Conservation (phyloP, 129 eudicot species). For the Tagetes patula region DNA sequence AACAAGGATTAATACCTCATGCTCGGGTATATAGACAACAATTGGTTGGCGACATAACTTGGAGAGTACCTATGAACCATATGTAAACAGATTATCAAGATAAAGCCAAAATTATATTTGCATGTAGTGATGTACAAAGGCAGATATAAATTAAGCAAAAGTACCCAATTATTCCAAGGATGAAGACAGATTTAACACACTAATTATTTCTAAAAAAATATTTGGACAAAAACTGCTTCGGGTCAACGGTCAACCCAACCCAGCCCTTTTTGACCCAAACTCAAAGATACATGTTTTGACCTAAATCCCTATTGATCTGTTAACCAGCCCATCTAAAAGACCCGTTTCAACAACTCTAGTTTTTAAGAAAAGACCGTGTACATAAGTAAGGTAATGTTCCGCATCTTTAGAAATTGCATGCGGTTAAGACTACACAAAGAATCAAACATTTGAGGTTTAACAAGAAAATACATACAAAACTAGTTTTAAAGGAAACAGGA, state of each 20-base stretch:
- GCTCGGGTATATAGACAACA: slow-evolving; percentile 79
- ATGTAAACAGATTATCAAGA: not conserved
- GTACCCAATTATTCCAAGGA: slow-evolving; percentile 15
- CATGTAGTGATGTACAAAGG: not conserved
- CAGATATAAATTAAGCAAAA: not conserved
- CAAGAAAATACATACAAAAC: not conserved
- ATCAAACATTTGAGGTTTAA: not conserved
- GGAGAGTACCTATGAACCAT: slow-evolving; percentile 63
- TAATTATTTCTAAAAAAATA: not conserved
- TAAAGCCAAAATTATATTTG: not conserved
- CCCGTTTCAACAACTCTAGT: not conserved
- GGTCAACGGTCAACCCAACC: not conserved
- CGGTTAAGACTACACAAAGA: slow-evolving; percentile 1
- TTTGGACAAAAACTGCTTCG: not conserved
- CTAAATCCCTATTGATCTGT: not conserved
- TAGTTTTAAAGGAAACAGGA: not conserved
- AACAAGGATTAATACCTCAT: slow-evolving; percentile 55
- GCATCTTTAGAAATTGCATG: not conserved
- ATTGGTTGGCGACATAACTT: slow-evolving; percentile 90
- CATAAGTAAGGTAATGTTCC: not conserved
- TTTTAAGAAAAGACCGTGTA: not conserved
- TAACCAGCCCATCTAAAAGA: not conserved
- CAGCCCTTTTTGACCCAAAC: not conserved
- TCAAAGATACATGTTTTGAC: not conserved
- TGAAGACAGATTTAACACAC: not conserved